Base-by-base conservation (phyloP, 2,329 filamentous ascomycete species). In the Diaporthe amygdali region DNA sequence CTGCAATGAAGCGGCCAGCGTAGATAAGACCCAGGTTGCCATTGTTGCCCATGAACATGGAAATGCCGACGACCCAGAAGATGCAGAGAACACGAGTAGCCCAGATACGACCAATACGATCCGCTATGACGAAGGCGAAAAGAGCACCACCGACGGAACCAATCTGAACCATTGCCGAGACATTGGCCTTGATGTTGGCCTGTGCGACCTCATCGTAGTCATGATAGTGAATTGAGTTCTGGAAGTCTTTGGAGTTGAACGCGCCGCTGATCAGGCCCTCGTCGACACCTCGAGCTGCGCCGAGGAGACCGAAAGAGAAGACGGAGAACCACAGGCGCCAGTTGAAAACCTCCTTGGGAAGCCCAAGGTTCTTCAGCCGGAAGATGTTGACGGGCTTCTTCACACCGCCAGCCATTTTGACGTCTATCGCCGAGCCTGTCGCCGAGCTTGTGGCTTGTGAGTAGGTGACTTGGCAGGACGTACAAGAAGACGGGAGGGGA, bases 81-180 rank as follows among this genome's bases (percentile, higher is more conserved):
- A 84, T 9, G 75, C 88, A 90, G 1, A 91, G 85, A 70, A 88
- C 82, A 0, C 88, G 85, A 10, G 88, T 90, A 25, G 89, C 89
- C 85, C 88, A 89, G 73, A 91, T 86, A 76, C 89, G 87, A n/a
- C 89, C 89, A 72, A 91, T 87, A 52, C 85, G 85, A 75, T 91
- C 89, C 72, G 88, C 90, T 30, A 90, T 79, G 25, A 89, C 27
- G 77, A 90, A 90, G 49, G 88, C 88, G 74, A 92, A 86, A 39
- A 94, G 84, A 37, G 92, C 91, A 52, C 93, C 93, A 5, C 85
- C 90, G 37, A 95, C 92, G 30, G 89, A 93, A 30, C 93, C 93
- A 76, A 95, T 90, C 81, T 95, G 93, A 0, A 95, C 93, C 93
- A 95, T 95, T 59, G 92, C 89, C 2, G 92, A 92, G 69, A 95